Conservation (phyloP, 2,329 filamentous ascomycete species). For the Calcarisporium arbuscula region DNA sequence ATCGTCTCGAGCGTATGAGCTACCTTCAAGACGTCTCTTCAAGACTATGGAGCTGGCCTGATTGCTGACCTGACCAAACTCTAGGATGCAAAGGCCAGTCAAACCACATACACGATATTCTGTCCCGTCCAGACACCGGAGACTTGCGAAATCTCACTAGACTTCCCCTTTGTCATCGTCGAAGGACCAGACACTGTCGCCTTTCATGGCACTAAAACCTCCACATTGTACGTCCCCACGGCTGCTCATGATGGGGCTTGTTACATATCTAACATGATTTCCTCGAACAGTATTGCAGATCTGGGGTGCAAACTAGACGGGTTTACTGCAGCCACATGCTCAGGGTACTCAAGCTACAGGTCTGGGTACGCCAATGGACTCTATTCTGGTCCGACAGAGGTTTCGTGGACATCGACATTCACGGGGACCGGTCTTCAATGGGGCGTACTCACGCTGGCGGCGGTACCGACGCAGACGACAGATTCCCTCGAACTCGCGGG, state of each 20-base stretch:
- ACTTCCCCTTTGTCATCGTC: constrained; percentile 40
- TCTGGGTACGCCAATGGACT: constrained; percentile 31
- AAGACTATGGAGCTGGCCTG: neutral
- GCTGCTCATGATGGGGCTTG: neutral
- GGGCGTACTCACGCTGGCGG: constrained; percentile 37
- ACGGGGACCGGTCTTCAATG: constrained; percentile 34
- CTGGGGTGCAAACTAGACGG: constrained; percentile 36
- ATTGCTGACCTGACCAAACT: neutral
- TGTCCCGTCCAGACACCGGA: constrained; percentile 35
- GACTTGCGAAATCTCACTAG: constrained; percentile 37
- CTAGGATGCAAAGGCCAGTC: constrained; percentile 28
- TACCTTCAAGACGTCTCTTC: neutral
- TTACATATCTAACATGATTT: neutral
- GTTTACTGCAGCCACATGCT: constrained; percentile 39
- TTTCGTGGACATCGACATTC: constrained; percentile 39
- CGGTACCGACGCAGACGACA: constrained; percentile 25
- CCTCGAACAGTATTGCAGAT: constrained; percentile 32
- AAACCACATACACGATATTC: constrained; percentile 44
- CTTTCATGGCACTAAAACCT: constrained; percentile 37
- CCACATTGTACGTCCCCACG: constrained; percentile 30
- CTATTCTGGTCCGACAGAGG: constrained; percentile 35
- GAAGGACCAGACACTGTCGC: constrained; percentile 38
- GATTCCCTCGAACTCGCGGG: constrained; percentile 19
- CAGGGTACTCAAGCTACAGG: constrained; percentile 40
- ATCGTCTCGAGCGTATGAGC: constrained; percentile 37